phyloP scores from a whole-genome alignment of 2,329 filamentous ascomycete species.

The Colletotrichum spinosum region DNA sequence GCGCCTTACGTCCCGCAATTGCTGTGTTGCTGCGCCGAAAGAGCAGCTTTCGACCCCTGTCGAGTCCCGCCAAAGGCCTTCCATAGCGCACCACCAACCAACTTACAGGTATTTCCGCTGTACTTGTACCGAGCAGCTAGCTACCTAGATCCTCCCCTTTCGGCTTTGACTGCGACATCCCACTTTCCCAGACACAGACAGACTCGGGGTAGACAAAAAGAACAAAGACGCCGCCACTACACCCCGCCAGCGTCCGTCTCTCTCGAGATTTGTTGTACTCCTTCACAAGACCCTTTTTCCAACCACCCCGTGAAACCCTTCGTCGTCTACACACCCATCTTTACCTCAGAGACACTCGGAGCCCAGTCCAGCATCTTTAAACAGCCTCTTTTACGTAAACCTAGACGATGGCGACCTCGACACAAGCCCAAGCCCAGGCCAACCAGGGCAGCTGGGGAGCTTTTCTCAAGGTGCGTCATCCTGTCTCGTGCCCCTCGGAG shows the following conservation, averaged over 20 bases:
- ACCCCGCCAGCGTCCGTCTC: conserved; percentile 8
- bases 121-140: no score
- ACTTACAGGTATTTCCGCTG: no score
- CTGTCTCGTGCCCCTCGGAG: no score
- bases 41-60: conserved; percentile 25
- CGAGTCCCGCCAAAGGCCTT: conserved; percentile 23
- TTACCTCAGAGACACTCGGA: no score
- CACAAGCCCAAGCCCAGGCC: conserved; percentile 21
- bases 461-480: conserved; percentile 34
- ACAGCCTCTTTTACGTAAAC: no score
- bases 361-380: no score
- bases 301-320: no score
- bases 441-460: conserved; percentile 29
- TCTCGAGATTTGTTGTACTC: not conserved
- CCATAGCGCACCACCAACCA: not conserved
- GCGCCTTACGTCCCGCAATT: not conserved
- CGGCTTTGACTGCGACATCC: conserved; percentile 13
- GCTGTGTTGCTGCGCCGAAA: conserved; percentile 14
- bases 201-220: conserved; percentile 5
- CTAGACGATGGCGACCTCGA: conserved; percentile 27
- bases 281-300: not conserved
- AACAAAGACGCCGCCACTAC: not conserved
- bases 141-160: no score
- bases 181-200: conserved; percentile 4
- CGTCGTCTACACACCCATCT: no score